Conservation (phyloP, 1,284 basidiomycete genomes). For the Mycena sp. region DNA sequence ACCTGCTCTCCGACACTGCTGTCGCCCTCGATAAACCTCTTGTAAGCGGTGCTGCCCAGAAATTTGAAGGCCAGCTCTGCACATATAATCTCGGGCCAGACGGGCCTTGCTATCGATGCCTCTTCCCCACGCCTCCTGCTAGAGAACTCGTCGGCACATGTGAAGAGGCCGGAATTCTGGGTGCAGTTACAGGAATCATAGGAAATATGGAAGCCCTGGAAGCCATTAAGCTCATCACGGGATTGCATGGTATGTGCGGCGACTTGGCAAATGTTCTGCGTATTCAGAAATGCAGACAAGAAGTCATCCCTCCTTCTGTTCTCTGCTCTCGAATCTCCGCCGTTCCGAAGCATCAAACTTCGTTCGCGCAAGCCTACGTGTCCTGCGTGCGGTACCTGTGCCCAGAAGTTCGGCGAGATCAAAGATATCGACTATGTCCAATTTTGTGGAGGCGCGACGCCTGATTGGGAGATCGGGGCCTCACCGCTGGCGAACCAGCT, state of each 20-base stretch:
- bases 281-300: conserved; percentile 51
- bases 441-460: conserved; percentile 77
- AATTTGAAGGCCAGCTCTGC: conserved; percentile 91
- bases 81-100: conserved; percentile 74
- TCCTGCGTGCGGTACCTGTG: conserved; percentile 66
- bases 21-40: conserved; percentile 81
- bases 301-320: conserved; percentile 76
- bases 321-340: conserved; percentile 73
- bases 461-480: conserved; percentile 71
- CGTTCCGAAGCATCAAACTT: conserved; percentile 87
- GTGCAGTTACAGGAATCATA: conserved; percentile 90
- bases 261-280: background rate
- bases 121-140: conserved; percentile 85
- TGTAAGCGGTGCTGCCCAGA: conserved; percentile 93
- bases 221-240: conserved; percentile 84
- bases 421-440: conserved; percentile 76
- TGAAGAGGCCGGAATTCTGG: conserved; percentile 92
- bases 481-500: conserved; percentile 46
- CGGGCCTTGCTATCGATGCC: conserved; percentile 94
- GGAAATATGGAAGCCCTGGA: conserved; percentile 94
- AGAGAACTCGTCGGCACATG: conserved; percentile 78
- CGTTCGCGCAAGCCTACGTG: conserved; percentile 73
- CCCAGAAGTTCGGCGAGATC: conserved; percentile 53
- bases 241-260: conserved; percentile 67
- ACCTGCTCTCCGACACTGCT: conserved; percentile 93